Conservation (phyloP, 192 early-diverging fungal species). For the Phycomyces blakesleeanus region DNA sequence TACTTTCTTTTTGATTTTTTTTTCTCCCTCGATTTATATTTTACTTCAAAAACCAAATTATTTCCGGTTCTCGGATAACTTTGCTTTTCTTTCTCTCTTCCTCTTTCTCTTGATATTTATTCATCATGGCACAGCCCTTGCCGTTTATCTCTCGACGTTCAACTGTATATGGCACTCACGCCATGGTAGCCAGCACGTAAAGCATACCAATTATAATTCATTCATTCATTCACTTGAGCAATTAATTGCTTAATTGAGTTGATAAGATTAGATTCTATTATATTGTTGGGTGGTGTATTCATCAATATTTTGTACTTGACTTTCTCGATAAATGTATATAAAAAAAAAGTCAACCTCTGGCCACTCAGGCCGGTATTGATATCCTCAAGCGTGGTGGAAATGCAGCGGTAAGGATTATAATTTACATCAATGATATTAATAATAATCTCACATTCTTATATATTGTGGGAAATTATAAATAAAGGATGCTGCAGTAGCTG, state of each 20-base stretch:
- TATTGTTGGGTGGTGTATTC: too few relatives aligned
- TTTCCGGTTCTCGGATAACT: slow-evolving; percentile 2
- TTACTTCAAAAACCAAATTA: too few relatives aligned
- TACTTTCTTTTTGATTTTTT: too few relatives aligned
- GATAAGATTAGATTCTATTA: too few relatives aligned
- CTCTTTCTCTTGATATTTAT: not conserved
- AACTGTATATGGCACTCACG: slow-evolving; percentile 52
- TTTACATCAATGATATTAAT: not conserved
- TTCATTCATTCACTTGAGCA: too few relatives aligned
- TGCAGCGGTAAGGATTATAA: slow-evolving; percentile 52
- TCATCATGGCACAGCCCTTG: not conserved
- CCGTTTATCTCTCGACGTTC: slow-evolving; percentile 47
- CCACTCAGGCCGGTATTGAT: slow-evolving; percentile 59
- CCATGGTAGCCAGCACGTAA: slow-evolving; percentile 59
- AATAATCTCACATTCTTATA: not conserved
- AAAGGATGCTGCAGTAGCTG: slow-evolving; percentile 60
- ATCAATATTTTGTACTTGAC: too few relatives aligned
- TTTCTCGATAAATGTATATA: too few relatives aligned
- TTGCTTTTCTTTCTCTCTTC: slow-evolving; percentile 3
- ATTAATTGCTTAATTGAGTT: too few relatives aligned
- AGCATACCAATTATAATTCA: too few relatives aligned
- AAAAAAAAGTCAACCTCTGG: slow-evolving; percentile 75
- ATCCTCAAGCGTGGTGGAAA: slow-evolving; percentile 69
- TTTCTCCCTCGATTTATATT: not conserved
- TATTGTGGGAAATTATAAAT: too few relatives aligned